Evolutionary conservation across 1,284 basidiomycete genomes (phyloP).

Genomic region (Meripilus lineatus): DNA sequence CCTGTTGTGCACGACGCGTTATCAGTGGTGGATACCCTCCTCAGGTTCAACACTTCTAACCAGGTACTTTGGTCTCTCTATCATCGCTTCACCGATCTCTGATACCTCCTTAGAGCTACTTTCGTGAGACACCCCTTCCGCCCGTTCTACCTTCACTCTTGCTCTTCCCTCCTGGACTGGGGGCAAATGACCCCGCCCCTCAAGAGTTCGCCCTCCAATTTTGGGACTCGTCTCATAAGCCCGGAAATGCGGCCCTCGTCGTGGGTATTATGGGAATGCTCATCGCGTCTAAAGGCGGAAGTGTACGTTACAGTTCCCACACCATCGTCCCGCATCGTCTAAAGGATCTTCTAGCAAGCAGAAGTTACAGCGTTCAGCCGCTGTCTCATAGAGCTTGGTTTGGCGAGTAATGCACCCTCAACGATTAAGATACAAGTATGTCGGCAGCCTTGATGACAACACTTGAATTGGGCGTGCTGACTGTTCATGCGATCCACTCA

Average conservation of each 20-base stretch:
- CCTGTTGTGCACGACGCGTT: slow-evolving; percentile 86
- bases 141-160: slow-evolving; percentile 81
- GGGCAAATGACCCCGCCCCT: slow-evolving; percentile 63
- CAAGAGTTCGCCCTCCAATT: slow-evolving; percentile 95
- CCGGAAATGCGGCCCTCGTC: slow-evolving; percentile 68
- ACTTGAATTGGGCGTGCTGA: neutral
- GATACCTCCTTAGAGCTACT: slow-evolving; percentile 74
- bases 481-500: slow-evolving; percentile 22
- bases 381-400: slow-evolving; percentile 81
- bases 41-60: slow-evolving; percentile 94
- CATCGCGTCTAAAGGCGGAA: slow-evolving; percentile 67
- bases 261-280: slow-evolving; percentile 78
- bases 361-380: slow-evolving; percentile 70
- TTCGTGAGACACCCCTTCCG: slow-evolving; percentile 88
- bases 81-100: slow-evolving; percentile 6
- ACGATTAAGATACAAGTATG: slow-evolving; percentile 78
- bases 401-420: slow-evolving; percentile 91
- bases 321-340: neutral
- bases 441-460: neutral
- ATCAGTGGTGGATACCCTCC: slow-evolving; percentile 77
- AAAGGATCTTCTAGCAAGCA: slow-evolving; percentile 37
- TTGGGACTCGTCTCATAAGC: slow-evolving; percentile 82
- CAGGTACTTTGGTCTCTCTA: slow-evolving; percentile 53
- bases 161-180: slow-evolving; percentile 75
- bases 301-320: slow-evolving; percentile 38